Percentiles rank a stretch among this genome's conserved stretches.
phyloP scores from a whole-genome alignment of 179 eudicot genomes.

The Beta lomatogona region DNA sequence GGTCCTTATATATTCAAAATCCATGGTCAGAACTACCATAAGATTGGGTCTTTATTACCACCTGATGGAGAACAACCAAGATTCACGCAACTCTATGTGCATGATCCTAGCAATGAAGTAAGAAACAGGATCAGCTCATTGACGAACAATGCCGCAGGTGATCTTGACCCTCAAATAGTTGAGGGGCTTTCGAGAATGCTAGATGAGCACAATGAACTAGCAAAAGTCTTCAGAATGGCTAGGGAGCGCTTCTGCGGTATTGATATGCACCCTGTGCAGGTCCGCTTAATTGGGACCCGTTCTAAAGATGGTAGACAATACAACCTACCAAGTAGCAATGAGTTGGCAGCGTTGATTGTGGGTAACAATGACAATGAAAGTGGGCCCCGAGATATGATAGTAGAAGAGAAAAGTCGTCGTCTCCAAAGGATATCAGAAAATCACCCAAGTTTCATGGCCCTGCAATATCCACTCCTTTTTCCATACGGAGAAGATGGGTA shows the following conservation, averaged over 20 bases:
- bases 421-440: conserved; percentile 17
- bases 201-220: conserved; percentile 4
- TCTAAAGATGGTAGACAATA: conserved; percentile 14
- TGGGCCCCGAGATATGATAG: conserved; percentile 11
- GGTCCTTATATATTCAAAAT: conserved; percentile 7
- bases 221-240: neutral
- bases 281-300: neutral
- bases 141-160: neutral
- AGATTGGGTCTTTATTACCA: conserved; percentile 22
- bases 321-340: conserved; percentile 15
- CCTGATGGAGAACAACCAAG: conserved; percentile 1
- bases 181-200: neutral
- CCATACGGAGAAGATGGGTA: conserved; percentile 15
- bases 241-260: neutral
- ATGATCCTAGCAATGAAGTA: too few relatives aligned
- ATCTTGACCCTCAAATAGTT: neutral
- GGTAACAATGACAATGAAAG: neutral
- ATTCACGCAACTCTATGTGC: neutral
- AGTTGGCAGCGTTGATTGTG: conserved; percentile 27
- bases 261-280: neutral
- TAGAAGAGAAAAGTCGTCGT: neutral
- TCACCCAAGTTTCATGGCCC: conserved; percentile 29
- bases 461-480: conserved; percentile 38
- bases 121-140: neutral
- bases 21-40: conserved; percentile 17